Percentiles rank a stretch among this genome's conserved stretches.
These are phyloP conservation scores for Gliomastix tumulicola DNA, from an alignment of 2,329 filamentous ascomycete genomes.

Conservation along the genomic window DNA sequence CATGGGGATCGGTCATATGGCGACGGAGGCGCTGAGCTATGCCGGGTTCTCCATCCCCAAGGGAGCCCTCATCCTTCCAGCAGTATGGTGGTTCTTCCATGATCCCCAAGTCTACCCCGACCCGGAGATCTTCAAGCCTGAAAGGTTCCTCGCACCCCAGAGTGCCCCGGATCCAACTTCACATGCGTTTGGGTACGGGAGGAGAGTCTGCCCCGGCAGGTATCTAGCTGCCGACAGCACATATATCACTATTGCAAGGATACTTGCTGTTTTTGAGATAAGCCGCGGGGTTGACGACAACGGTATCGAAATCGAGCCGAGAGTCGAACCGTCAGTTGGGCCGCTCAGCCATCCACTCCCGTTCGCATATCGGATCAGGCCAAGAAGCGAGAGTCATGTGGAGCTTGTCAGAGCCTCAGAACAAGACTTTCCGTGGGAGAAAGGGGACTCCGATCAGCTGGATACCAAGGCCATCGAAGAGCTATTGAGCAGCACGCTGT, in stretches of 20 bases:
- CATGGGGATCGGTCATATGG: constrained; percentile 24
- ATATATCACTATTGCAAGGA: constrained; percentile 26
- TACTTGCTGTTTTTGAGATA: constrained; percentile 38
- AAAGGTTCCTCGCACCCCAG: constrained; percentile 17
- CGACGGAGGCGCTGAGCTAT: constrained; percentile 17
- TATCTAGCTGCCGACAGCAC: constrained; percentile 20
- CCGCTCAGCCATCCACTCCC: not conserved
- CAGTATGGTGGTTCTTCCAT: constrained; percentile 38
- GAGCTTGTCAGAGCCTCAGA: constrained; percentile 41
- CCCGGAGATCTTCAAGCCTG: constrained; percentile 22
- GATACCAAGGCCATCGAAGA: too few species aligned
- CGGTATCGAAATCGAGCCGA: constrained; percentile 23
- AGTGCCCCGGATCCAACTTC: constrained; percentile 17
- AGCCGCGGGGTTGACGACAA: constrained; percentile 14
- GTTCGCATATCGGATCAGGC: constrained; percentile 2
- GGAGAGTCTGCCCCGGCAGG: constrained; percentile 24
- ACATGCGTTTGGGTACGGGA: constrained; percentile 25
- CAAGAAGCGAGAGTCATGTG: constrained; percentile 37
- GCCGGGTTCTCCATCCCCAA: constrained; percentile 17
- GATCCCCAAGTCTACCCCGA: constrained; percentile 59
- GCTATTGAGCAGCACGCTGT: too few species aligned
- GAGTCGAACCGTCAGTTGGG: constrained; percentile 3
- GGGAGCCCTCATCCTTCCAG: constrained; percentile 13
- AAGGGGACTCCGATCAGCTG: not conserved
- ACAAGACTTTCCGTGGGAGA: constrained; percentile 7